Evolutionary conservation across 345 rosid genomes (phyloP), one percentile per base, ranked within the genome.

Genomic region (Corchorus olitorius): DNA sequence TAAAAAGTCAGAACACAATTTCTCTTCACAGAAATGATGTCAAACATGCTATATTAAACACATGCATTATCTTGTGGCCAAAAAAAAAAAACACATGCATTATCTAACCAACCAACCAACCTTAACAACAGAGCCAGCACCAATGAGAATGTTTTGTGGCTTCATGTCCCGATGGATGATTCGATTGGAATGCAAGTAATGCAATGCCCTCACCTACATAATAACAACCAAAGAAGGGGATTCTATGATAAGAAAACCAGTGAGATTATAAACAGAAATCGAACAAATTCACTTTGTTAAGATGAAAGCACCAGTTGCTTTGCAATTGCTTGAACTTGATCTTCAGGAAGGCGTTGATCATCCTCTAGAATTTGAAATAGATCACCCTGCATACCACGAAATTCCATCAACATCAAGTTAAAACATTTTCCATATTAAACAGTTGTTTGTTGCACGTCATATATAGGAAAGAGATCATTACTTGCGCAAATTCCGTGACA

Each of bases 91-190:
- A n/a, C n/a, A n/a, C 34, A 67, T 46, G 43, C 49, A 33, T 52
- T 13, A 66, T 48, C 43, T 34, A 67, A n/a, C n/a, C n/a, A 68
- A 27, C 33, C 13, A 16, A 37, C 76, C 80, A 79, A 95, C 99
- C 99, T 95, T 96, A 65, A 96, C 96, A 64, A 96, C 82, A 65
- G 98, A 89, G 12, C 96, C 97, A 76, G 98, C 91, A 81, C 99
- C 96, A 68, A 96, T 93, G 74, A 93, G 94, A 81, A 96, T 96
- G 87, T 96, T 96, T 71, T 96, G 99, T n/a, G 99, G 99, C 86
- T 96, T 96, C 99, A 96, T 92, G 78, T 96, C 99, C 70, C 98
- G 94, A 83, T 96, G 99, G 64, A 96, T 96, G 76, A 96, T 96
- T 75, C 99, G 98, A 74, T 96, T 96, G 22, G 99, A 93, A 81